phyloP scores from a whole-genome alignment of 2,329 filamentous ascomycete species.

The Xylaria sp. region DNA sequence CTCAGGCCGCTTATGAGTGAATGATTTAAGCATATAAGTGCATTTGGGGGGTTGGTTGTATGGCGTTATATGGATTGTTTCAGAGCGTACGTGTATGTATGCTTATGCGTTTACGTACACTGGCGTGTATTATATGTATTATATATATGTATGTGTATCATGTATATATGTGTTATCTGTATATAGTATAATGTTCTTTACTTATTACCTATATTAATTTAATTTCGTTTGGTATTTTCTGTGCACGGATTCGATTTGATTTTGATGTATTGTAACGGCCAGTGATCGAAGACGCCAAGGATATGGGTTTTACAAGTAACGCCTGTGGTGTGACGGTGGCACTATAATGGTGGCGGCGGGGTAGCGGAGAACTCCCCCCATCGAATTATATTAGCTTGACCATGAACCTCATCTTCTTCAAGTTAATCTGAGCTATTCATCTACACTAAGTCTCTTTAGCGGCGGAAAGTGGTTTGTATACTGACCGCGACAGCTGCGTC shows the following conservation, averaged over 20 bases:
- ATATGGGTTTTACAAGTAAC: background rate
- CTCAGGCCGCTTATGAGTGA: conserved; percentile 51
- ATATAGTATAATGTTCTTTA: conserved; percentile 28
- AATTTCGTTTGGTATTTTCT: background rate
- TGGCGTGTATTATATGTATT: conserved; percentile 35
- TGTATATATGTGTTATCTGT: conserved; percentile 32
- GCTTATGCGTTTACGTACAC: conserved; percentile 32
- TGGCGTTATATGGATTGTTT: conserved; percentile 37
- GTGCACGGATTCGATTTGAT: background rate
- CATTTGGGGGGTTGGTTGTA: conserved; percentile 24
- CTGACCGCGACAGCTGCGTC: background rate
- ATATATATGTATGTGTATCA: conserved; percentile 26
- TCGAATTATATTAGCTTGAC: background rate
- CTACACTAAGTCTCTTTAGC: background rate
- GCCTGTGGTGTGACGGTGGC: conserved; percentile 13
- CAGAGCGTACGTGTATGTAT: conserved; percentile 37
- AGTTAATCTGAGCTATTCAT: background rate
- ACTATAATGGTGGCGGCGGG: conserved; percentile 5
- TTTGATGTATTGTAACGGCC: background rate
- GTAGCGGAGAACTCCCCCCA: conserved; percentile 8
- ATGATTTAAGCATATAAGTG: conserved; percentile 45
- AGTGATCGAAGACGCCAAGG: background rate
- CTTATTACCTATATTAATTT: background rate
- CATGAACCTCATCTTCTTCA: background rate
- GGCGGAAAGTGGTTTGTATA: background rate